phyloP scores from a whole-genome alignment of 2,329 filamentous ascomycete species.

The Cladosporium sp. region DNA sequence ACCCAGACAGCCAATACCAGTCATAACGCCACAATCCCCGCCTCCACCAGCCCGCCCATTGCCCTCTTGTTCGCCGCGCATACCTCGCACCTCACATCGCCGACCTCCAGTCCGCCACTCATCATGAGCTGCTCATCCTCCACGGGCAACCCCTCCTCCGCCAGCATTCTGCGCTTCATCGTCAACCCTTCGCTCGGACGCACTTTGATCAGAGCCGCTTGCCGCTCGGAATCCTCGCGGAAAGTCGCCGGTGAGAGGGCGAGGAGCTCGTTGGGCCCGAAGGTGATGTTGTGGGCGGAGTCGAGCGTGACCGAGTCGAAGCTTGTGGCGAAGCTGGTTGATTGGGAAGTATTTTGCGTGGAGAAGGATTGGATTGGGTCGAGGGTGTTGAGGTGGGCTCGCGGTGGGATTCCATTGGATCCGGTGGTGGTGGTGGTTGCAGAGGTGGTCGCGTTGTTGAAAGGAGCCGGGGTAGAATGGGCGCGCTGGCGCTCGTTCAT shows the following conservation, averaged over 20 bases:
- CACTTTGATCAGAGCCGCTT: not conserved
- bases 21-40: constrained; percentile 7
- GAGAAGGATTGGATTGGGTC: not conserved
- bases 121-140: not conserved
- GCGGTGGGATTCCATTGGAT: not conserved
- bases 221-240: not conserved
- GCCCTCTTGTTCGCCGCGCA: not conserved
- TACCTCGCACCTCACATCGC: not conserved
- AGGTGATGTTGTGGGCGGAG: not conserved
- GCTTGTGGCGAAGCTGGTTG: not conserved
- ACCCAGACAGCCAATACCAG: not conserved
- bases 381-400: not conserved
- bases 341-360: not conserved
- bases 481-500: not conserved
- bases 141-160: not conserved
- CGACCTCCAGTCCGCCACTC: constrained; percentile 1
- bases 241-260: not conserved
- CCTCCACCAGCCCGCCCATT: not conserved
- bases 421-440: not conserved
- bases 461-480: not conserved
- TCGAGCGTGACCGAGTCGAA: not conserved
- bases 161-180: not conserved
- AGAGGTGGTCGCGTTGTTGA: too few species aligned
- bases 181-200: not conserved
- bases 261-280: not conserved